Percentiles rank a stretch among this genome's conserved stretches.
phyloP scores from a whole-genome alignment of 1,284 basidiomycete genomes.

The Vanrija sp. region DNA sequence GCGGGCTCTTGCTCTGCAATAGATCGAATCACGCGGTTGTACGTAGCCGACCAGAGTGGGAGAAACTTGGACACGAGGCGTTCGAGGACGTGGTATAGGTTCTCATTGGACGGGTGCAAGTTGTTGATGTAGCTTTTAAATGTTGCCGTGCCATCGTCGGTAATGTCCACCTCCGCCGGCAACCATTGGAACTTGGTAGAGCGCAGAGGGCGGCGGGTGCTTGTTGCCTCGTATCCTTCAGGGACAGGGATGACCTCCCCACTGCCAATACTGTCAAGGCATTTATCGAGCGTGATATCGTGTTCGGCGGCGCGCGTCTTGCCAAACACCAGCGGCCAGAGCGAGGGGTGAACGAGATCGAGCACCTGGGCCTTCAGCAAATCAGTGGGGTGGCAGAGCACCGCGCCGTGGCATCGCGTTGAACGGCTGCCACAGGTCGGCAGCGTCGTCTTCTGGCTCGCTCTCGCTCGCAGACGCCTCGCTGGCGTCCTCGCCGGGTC shows the following conservation, averaged over 20 bases:
- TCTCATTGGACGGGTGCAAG: slow-evolving; percentile 5
- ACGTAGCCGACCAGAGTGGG: not conserved
- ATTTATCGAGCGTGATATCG: not conserved
- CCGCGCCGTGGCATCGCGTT: too few species aligned
- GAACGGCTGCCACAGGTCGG: too few species aligned
- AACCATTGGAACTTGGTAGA: slow-evolving; percentile 9
- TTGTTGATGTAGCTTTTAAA: slow-evolving; percentile 14
- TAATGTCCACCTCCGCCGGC: slow-evolving; percentile 1
- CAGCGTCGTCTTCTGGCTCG: too few species aligned
- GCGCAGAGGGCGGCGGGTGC: too few species aligned
- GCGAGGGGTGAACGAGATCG: slow-evolving; percentile 9
- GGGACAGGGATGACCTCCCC: not conserved
- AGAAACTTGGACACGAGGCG: not conserved
- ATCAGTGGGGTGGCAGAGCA: too few species aligned
- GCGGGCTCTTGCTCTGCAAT: too few species aligned
- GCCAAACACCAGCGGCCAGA: slow-evolving; percentile 9
- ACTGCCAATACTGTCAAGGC: not conserved
- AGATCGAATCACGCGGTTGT: slow-evolving; percentile 2
- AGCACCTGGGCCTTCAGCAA: not conserved
- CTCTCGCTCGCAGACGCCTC: too few species aligned
- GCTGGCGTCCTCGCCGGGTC: too few species aligned
- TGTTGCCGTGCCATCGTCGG: not conserved
- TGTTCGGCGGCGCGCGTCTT: not conserved
- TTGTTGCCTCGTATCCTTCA: too few species aligned
- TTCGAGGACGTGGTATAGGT: not conserved